Base-by-base conservation (phyloP, 345 rosid species). In the Gossypium turneri region DNA sequence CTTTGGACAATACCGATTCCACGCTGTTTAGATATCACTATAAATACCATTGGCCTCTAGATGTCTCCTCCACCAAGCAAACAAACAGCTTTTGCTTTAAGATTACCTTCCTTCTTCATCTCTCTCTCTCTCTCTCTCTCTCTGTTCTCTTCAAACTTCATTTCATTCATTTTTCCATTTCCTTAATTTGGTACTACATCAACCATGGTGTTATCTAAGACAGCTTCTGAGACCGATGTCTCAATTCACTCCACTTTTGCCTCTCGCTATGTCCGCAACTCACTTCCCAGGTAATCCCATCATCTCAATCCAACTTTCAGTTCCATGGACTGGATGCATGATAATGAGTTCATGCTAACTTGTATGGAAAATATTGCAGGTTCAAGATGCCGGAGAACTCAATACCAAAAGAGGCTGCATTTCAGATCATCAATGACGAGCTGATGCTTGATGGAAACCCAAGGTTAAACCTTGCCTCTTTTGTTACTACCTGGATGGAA, bases 401-500 rank as follows among this genome's bases (percentile, higher is more conserved):
- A 19, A 91, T 90, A 38, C 98, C 97, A 0, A 94, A 94, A 79
- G 98, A 94, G 11, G 97, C 98, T 0, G 98, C 98, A 8, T 94
- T 50, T 76, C 98, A 94, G 91, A 92, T 94, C 67, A 94, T 94
- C 43, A 89, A 88, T 76, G 94, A 89, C 22, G 97, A 91, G 82
- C 76, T 91, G 72, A 91, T 91, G 97, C 88, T 92, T 8, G 98
- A 94, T 38, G 97, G 97, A 38, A 92, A 88, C 77, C 98, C 98
- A 1, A 87, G 97, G 88, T 82, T 94, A 69, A 92, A 94, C 80
- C 79, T 94, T 73, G 98, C 98, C 6, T 94, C 97, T 2, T 94
- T 92, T 13, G 97, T 94, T 64, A 94, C 97, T 0, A 94, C 98
- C 2, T 92, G 97, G 97, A 94, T 94, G 97, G 97, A 94, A 76